A percentile compares a stretch with the other conserved stretches of the same genome.
Conservation (phyloP, 139 green algal species). For the Chlamydomonas sp. region DNA sequence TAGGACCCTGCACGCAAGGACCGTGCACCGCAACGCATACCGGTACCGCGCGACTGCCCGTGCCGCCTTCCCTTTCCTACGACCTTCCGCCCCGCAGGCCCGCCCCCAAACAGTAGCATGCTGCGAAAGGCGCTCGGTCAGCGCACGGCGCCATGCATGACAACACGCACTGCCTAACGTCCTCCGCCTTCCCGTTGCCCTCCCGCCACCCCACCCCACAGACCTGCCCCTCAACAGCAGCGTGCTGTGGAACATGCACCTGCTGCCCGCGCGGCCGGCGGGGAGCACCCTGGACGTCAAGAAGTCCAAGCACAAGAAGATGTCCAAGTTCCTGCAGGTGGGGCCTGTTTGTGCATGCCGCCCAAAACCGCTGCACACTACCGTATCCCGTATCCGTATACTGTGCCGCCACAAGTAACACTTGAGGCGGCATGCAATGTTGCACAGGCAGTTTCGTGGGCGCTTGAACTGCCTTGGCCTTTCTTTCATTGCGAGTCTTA, state of each 20-base stretch:
- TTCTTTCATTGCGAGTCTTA: too few species aligned
- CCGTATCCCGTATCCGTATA: background rate
- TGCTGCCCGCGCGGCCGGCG: constrained; percentile 36
- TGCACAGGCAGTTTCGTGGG: too few species aligned
- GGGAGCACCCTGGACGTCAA: constrained; percentile 64
- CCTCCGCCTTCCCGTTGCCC: too few species aligned
- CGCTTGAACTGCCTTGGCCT: too few species aligned
- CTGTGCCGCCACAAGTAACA: too few species aligned
- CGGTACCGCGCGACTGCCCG: too few species aligned
- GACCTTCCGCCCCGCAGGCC: background rate
- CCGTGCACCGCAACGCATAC: too few species aligned
- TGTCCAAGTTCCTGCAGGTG: constrained; percentile 61
- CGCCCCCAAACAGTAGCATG: constrained; percentile 34
- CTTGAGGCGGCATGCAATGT: too few species aligned
- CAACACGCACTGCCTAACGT: too few species aligned
- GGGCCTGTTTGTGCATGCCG: background rate
- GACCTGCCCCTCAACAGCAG: constrained; percentile 46
- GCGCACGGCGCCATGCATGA: too few species aligned
- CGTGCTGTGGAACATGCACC: constrained; percentile 56
- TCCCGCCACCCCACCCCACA: background rate
- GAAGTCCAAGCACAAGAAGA: constrained; percentile 72
- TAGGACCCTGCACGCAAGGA: too few species aligned
- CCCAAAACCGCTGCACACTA: background rate
- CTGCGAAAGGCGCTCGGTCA: background rate
- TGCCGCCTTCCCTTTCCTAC: too few species aligned